Evolutionary conservation across 805 yeast genomes (phyloP).

Genomic region (Candida railenensis): DNA sequence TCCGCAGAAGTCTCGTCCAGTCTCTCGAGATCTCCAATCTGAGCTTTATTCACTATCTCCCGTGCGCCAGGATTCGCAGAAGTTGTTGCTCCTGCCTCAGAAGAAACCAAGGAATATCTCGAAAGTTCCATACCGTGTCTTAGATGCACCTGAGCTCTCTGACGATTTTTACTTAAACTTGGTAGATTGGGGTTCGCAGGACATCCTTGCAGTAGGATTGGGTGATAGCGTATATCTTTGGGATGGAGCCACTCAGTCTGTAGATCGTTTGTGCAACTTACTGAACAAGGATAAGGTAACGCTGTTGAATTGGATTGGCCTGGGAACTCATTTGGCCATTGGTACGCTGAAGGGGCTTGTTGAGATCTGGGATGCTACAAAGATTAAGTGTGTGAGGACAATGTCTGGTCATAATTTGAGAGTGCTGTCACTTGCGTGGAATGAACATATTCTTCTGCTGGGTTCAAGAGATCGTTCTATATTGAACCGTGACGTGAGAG

Average conservation of each 20-base stretch:
- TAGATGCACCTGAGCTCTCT: constrained; percentile 93
- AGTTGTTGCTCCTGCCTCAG: constrained; percentile 75
- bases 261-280: constrained; percentile 75
- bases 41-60: constrained; percentile 82
- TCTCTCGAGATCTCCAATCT: constrained; percentile 62
- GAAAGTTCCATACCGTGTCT: constrained; percentile 85
- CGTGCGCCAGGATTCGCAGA: constrained; percentile 84
- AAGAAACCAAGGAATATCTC: constrained; percentile 75
- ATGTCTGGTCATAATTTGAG: constrained; percentile 89
- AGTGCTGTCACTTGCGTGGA: constrained; percentile 91
- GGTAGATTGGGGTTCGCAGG: constrained; percentile 94
- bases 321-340: constrained; percentile 91
- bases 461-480: constrained; percentile 87
- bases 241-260: constrained; percentile 84
- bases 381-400: constrained; percentile 77
- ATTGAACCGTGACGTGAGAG: constrained; percentile 87
- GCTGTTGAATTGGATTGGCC: constrained; percentile 87
- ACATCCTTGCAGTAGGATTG: constrained; percentile 84
- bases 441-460: constrained; percentile 80
- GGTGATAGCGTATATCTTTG: constrained; percentile 87
- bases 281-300: constrained; percentile 71
- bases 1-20: constrained; percentile 62
- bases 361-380: constrained; percentile 92
- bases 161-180: constrained; percentile 92
- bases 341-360: constrained; percentile 87